Evolutionary conservation across 1,139 yeast genomes (phyloP).

Genomic region (Suhomyces ambrosiae): DNA sequence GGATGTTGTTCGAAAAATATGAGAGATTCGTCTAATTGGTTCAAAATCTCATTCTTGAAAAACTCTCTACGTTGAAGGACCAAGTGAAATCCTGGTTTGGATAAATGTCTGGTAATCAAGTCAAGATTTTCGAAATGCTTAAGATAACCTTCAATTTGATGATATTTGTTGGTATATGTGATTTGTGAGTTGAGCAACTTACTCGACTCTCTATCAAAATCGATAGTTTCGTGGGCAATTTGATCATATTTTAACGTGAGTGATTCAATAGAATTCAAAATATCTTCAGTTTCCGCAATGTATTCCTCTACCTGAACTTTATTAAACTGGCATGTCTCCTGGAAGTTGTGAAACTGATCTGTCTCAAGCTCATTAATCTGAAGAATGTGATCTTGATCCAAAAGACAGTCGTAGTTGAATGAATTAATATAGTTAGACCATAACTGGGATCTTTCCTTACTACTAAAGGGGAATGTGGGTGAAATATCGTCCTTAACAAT

Average conservation of each 20-base stretch:
- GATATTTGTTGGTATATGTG: conserved; percentile 45
- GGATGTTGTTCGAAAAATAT: conserved; percentile 39
- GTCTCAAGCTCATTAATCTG: conserved; percentile 34
- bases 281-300: conserved; percentile 41
- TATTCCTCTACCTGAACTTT: conserved; percentile 37
- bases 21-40: conserved; percentile 58
- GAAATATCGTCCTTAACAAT: neutral
- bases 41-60: conserved; percentile 41
- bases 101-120: conserved; percentile 64
- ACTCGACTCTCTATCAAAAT: conserved; percentile 63
- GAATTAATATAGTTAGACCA: conserved; percentile 36
- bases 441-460: conserved; percentile 32
- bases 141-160: conserved; percentile 55
- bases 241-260: conserved; percentile 54
- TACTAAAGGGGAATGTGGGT: conserved; percentile 37
- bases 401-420: conserved; percentile 41
- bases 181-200: conserved; percentile 54
- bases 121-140: conserved; percentile 71
- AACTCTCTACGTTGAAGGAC: conserved; percentile 50
- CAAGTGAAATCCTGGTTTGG: conserved; percentile 62
- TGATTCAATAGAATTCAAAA: conserved; percentile 44
- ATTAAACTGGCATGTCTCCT: conserved; percentile 41
- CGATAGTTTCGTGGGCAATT: conserved; percentile 61
- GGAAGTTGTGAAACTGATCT: conserved; percentile 40
- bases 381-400: conserved; percentile 35